Evolutionary conservation across 345 rosid species (phyloP), one percentile per base, ranked within the genome.

Genomic region (Eucalyptus leucophloia): DNA sequence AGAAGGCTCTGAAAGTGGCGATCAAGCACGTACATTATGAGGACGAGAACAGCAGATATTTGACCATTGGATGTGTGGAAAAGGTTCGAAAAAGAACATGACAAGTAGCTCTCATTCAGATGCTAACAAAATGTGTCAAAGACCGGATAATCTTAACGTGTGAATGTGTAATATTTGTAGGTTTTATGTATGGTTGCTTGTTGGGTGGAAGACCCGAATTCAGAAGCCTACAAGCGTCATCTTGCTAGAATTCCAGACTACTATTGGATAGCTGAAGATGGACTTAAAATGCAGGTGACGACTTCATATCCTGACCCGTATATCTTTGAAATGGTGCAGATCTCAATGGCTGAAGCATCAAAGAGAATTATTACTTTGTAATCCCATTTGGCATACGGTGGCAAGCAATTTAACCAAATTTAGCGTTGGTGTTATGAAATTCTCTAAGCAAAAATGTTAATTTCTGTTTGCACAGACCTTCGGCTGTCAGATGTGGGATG

Each of bases 201-300:
- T 62, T 96, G 97, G 97, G 94, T 93, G 44, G 96, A 96, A 50
- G 91, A 96, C 87, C 96, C 97, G 6, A 87, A 95, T 90, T 94
- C 95, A 9, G 95, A 95, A 16, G 91, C 94, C 14, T 95, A 93
- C 81, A 95, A 93, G 87, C 93, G 91, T 23, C 97, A 96, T 88
- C 90, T 96, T 14, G 96, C 97, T 6, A 91, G 97, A 87, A 88
- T 96, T 60, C 96, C 96, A 2, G 97, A 96, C 87, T 96, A 91
- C 88, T 94, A 92, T 86, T 96, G 97, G 98, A 49, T 96, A 30
- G 97, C 97, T 9, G 96, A 96, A 93, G 98, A 96, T 82, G 97
- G 97, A 18, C 44, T 96, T 91, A 96, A 95, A 91, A 91, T 96
- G 92, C 95, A 95, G 95, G 95, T 91, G 21, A 32, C 15, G 45